Conservation (phyloP, 2,329 filamentous ascomycete genomes). For the Arachnopeziza araneosa region DNA sequence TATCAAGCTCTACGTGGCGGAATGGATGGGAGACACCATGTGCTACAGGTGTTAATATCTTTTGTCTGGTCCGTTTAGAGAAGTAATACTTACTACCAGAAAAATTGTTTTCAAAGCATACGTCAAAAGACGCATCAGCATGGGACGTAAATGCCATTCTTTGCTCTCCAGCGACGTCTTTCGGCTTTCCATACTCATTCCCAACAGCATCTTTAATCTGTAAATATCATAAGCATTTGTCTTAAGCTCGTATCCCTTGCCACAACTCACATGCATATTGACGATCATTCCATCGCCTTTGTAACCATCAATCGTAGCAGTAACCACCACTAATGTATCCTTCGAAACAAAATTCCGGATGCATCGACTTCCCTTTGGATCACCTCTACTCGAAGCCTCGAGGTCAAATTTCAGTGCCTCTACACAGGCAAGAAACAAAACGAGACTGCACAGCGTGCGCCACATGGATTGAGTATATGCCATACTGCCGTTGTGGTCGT, state of each 20-base stretch:
- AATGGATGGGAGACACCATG: constrained; percentile 33
- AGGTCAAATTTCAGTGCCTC: constrained; percentile 92
- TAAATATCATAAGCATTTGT: constrained; percentile 10
- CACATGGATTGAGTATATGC: constrained; percentile 46
- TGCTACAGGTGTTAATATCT: constrained; percentile 11
- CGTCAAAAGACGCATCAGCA: constrained; percentile 86
- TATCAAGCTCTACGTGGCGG: constrained; percentile 54
- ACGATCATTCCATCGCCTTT: constrained; percentile 89
- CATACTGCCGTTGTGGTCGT: constrained; percentile 35
- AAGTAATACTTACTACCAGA: constrained; percentile 54
- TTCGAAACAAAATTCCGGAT: constrained; percentile 92
- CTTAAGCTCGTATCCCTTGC: constrained; percentile 1
- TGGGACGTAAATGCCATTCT: constrained; percentile 92
- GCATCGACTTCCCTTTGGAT: constrained; percentile 73
- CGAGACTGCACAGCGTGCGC: constrained; percentile 44
- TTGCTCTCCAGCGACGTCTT: constrained; percentile 76
- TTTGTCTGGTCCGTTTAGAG: not conserved
- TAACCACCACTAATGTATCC: constrained; percentile 93
- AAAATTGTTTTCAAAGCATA: constrained; percentile 88
- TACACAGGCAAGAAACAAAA: constrained; percentile 48
- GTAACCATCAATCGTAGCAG: constrained; percentile 76
- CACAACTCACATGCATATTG: constrained; percentile 77
- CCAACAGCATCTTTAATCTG: constrained; percentile 93
- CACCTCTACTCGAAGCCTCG: constrained; percentile 58
- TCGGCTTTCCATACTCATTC: constrained; percentile 91